Base-by-base conservation (phyloP, 176 grass and related monocot genomes). In the Avena insularis region DNA sequence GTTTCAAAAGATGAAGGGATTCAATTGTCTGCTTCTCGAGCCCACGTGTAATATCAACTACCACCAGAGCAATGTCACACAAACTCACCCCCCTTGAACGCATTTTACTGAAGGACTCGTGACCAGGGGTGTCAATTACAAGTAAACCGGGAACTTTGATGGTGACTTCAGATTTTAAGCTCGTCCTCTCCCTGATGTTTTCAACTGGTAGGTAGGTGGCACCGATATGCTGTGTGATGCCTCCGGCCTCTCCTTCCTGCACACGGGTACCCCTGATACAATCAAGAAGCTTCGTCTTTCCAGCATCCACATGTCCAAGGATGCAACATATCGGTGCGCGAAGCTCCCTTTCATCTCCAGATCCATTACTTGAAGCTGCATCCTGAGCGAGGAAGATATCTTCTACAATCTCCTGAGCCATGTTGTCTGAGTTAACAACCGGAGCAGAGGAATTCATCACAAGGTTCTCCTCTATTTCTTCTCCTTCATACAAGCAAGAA, bases 151-250 rank as follows among this genome's bases (percentile, higher is more conserved):
- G 93, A 67, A 92, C 91, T 79, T 89, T 91, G 17, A 92, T 60
- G 46, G 88, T 64, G 31, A 51, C 84, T 77, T 87, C 91, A n/a
- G 83, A 77, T 64, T 92, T 92, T 7, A 91, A 65, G 12, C 79
- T 85, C 13, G 88, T 89, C 76, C 86, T 91, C 75, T 92, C 77
- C 72, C 86, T 95, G 70, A 95, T 89, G 74, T 95, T 91, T 92
- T 95, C 91, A 81, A 50, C 63, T 2, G 93, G 93, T 23, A 95
- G 45, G 84, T 95, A 95, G 9, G 93, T 95, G 56, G 88, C 89
- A 17, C 91, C 93, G 79, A 96, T 96, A 51, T 96, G 91, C 55
- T 93, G 94, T 3, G 91, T 96, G 70, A 96, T 93, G 12, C 89
- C 91, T 12, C 94, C 85, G 45, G 91, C 91, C 66, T 96, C 91